Evolutionary conservation across 768 basidiomycete genomes (phyloP), one percentile per base, ranked within the genome.

Genomic region (Gymnopilus junonius): DNA sequence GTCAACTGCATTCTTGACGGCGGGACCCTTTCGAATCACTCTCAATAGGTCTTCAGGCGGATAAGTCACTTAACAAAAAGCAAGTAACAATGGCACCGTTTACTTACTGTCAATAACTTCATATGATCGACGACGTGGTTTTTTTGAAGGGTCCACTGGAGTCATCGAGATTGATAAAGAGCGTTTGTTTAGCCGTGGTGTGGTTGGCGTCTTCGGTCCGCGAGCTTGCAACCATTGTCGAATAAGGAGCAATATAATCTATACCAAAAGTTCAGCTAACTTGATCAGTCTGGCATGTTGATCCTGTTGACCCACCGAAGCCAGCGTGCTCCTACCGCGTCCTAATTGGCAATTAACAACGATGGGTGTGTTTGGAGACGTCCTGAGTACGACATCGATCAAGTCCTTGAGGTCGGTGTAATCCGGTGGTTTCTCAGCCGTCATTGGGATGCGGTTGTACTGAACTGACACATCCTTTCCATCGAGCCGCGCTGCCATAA

Each of bases 311-410:
- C 88, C 65, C 59, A 92, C 93, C 17, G 95, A 92, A n/a, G 94
- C 89, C 53, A 95, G 77, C 0, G 96, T 97, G 63, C 94, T 96
- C 69, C 97, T 83, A 10, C 97, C 96, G 31, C 94, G 83, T 4
- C 95, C 97, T 14, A 99, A 85, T 71, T 99, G 97, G 69, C 96
- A 97, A 71, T 99, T 99, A 35, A 99, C 85, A 17, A 99, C 89
- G 61, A 99, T 91, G 0, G 92, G 92, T 0, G 91, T 90, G 39
- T 85, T 83, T 21, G 84, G 81, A 7, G 89, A 84, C 5, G 87
- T 87, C 10, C 89, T 82, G 39, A 94, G 80, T 29, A 92, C 89
- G 1, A 95, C 83, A 20, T 92, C 88, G 62, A 95, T 89, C 25
- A 97, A 80, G 64, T 93, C 90, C 64, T 80, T 87, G 51, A 93